Conservation (phyloP, 768 basidiomycete genomes). For the Rhodosporidiobolus odoratus region DNA sequence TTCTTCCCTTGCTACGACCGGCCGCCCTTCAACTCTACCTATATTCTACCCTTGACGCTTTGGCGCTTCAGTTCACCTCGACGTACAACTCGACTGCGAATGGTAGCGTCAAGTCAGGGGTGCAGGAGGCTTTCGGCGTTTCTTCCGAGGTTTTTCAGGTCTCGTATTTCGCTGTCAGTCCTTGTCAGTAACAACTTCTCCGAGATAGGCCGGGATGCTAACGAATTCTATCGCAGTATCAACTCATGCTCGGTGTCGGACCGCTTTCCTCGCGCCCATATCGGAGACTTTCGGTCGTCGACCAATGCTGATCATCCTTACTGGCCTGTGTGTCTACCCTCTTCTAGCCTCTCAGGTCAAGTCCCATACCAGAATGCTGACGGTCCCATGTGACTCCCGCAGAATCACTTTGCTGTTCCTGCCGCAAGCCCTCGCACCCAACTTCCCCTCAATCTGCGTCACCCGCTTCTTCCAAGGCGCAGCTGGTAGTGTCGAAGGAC, state of each 20-base stretch:
- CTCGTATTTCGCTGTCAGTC: slow-evolving; percentile 8
- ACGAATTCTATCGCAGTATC: background rate
- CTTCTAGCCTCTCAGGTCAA: background rate
- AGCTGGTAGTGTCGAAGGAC: slow-evolving; percentile 37
- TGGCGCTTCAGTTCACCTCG: background rate
- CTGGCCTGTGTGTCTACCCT: slow-evolving; percentile 20
- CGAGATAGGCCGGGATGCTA: background rate
- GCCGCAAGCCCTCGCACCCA: slow-evolving; percentile 37
- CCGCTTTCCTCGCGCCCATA: slow-evolving; percentile 21
- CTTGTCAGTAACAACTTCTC: background rate
- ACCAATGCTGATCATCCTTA: slow-evolving; percentile 36
- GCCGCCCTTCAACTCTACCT: too few relatives aligned
- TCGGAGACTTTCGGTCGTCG: slow-evolving; percentile 40
- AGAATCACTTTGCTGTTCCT: slow-evolving; percentile 35
- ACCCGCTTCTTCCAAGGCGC: slow-evolving; percentile 29
- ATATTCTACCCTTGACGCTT: too few relatives aligned
- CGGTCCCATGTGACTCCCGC: background rate
- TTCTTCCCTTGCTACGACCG: too few relatives aligned
- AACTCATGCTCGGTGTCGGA: slow-evolving; percentile 38
- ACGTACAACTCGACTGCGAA: background rate
- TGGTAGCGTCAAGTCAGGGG: background rate
- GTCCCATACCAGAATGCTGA: background rate
- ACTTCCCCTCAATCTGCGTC: slow-evolving; percentile 26
- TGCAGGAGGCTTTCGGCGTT: slow-evolving; percentile 20
- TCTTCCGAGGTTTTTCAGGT: slow-evolving; percentile 24